Evolutionary conservation across 805 yeast genomes (phyloP), one percentile per base, ranked within the genome.

Genomic region (Hanseniaspora osmophila): DNA sequence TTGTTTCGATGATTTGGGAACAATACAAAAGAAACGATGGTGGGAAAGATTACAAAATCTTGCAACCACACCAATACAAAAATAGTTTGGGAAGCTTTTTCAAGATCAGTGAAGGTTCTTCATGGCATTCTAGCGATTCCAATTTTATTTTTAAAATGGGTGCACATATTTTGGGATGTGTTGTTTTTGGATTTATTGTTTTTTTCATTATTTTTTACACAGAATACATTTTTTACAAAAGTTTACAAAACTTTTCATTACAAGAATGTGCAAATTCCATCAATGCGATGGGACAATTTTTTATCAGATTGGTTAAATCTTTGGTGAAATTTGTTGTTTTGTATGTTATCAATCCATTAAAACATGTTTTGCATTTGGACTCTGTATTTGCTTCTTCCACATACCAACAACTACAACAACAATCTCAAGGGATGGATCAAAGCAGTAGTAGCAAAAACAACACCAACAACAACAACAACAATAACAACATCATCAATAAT

Each of bases 71-170:
- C 37, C 87, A 82, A 59, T 84, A 84, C 62, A 83, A 82, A 58
- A 66, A 73, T 48, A 72, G 70, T 49, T 57, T 70, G 1, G 65
- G 70, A 52, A 73, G 87, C 0, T 83, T 84, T 59, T 87, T 88
- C 62, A 70, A 77, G 37, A 80, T 84, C 46, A 68, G 85, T 0
- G 74, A 75, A 46, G 96, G 96, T 41, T 84, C 94, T 0, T 83
- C 94, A 22, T 88, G 96, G 96, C 96, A 88, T 63, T 65, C 76
- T 56, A 85, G 79, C 52, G 96, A 88, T 61, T 95, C 96, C 10
- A 71, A 77, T 45, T 75, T 84, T 58, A 76, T 87, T 62, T 78
- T 83, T 56, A 65, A 74, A 9, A 64, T 87, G 63, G 86, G 84
- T 15, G 71, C 75, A 51, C 95, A 88, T 61, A 75, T 88, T 51